Evolutionary conservation across 345 rosid species (phyloP), one percentile per base, ranked within the genome.

Genomic region (Linum tenue): DNA sequence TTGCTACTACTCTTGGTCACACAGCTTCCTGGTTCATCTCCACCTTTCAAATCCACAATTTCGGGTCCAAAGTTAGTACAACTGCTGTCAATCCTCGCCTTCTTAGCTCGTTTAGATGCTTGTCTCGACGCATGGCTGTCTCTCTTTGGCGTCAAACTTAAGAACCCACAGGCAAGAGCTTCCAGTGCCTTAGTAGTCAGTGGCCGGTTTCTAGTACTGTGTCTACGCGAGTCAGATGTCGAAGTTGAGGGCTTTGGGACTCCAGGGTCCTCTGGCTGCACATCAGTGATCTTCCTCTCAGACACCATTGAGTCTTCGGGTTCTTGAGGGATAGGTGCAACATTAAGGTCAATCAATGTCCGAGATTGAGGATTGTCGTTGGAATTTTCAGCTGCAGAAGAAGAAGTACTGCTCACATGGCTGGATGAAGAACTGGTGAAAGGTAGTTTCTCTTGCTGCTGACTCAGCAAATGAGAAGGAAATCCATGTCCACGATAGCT

Each of bases 141-240:
- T 39, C 82, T 70, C 76, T 75, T 84, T 70, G 72, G 72, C 57
- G 69, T 75, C 15, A 77, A 44, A 59, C 56, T 73, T 43, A 80
- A 60, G 62, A 76, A 76, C 42, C 83, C 89, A 40, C 64, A 69
- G 37, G 84, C 86, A 61, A 78, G 66, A 55, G 89, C 89, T 75
- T 84, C 89, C 64, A 84, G 77, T 11, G 89, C 89, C 77, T 82
- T 84, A 2, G 82, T 65, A 39, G 86, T 82, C 60, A 62, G 73
- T 14, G 84, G 84, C 14, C 86, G 67, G 70, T 71, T 84, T 72
- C 89, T 73, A 11, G 79, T 82, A 71, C 89, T 77, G 22, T 82
- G 86, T 70, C 89, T 76, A 59, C 84, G 72, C 42, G 69, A 51
- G 64, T 35, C 37, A 60, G 77, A 22, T 22, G 51, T 15, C 14